Conservation (phyloP, 192 early-diverging fungal species). For the Chytriomyces sp. region DNA sequence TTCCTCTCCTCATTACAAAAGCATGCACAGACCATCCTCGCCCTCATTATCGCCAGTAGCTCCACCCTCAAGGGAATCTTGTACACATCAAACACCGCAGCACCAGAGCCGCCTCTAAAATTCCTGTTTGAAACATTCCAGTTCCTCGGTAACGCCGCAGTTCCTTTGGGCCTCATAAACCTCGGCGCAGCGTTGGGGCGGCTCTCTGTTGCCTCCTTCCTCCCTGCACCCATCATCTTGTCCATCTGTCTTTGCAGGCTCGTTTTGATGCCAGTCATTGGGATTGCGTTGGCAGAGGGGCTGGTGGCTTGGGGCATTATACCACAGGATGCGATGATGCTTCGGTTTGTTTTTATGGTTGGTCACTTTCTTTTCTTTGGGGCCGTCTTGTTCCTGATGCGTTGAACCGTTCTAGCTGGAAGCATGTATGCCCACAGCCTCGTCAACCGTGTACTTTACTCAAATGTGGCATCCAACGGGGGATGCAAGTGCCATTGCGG, state of each 20-base stretch:
- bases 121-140: constrained; percentile 36
- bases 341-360: constrained; percentile 44
- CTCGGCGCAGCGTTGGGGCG: constrained; percentile 41
- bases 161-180: constrained; percentile 41
- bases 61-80: constrained; percentile 21
- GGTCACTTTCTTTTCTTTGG: background rate
- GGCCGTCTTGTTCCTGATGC: background rate
- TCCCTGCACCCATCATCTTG: constrained; percentile 1
- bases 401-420: constrained; percentile 23
- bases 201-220: constrained; percentile 11
- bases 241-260: constrained; percentile 18
- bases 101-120: constrained; percentile 33
- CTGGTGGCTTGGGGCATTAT: constrained; percentile 15
- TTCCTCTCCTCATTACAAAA: too few relatives aligned
- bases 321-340: constrained; percentile 29
- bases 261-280: constrained; percentile 37
- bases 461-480: constrained; percentile 41
- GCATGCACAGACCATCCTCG: constrained; percentile 20
- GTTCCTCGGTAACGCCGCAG: constrained; percentile 32
- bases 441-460: constrained; percentile 39
- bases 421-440: constrained; percentile 41
- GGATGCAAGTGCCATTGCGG: constrained; percentile 40
- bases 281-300: constrained; percentile 31
- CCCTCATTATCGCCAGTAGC: constrained; percentile 32
- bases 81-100: background rate